Evolutionary conservation across 495 filamentous ascomycete species (phyloP), one percentile per base, ranked within the genome.

Genomic region (Rusavskia elegans): DNA sequence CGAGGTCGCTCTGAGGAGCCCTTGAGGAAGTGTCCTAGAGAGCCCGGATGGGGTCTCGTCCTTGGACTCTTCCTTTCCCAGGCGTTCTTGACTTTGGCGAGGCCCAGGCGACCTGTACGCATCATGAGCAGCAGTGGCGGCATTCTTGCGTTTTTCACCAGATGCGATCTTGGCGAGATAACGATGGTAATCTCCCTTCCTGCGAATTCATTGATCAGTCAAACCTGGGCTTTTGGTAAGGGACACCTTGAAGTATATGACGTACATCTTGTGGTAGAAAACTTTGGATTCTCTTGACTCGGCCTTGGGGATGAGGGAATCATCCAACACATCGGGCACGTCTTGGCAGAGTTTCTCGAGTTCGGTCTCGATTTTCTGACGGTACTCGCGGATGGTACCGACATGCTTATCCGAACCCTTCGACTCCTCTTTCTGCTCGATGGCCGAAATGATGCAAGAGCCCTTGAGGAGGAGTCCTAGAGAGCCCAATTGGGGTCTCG

Each of bases 171-270:
- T 93, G 64, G 92, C 92, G 56, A 98, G 82, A 74, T 98, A 98
- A 66, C 92, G 93, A 78, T 98, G 90, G 75, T 98, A 98, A 66
- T 98, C 92, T 72, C 92, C 92, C 85, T 97, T 98, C 92, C 92
- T 98, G 60, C 67, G 63, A 57, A 29, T 39, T 36, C 40, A 59
- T 36, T 30, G 29, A 41, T 42, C 14, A 42, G 13, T 42, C n/a
- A 9, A 42, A 42, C 1, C n/a, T 17, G 10, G 2, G 32, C 13
- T 35, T 35, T 14, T 5, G 32, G 9, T 35, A 14, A n/a, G n/a
- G n/a, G 32, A 14, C 32, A 35, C 32, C 32, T 13, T 14, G 32
- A 35, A 0, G 7, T 7, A 35, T 2, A 45, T 20, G 29, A 20
- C 50, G 48, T 71, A 97, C 92, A 99, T 99, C 84, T 99, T 99